Conservation (phyloP, 257 asterid species). For the Plantago ovata region DNA sequence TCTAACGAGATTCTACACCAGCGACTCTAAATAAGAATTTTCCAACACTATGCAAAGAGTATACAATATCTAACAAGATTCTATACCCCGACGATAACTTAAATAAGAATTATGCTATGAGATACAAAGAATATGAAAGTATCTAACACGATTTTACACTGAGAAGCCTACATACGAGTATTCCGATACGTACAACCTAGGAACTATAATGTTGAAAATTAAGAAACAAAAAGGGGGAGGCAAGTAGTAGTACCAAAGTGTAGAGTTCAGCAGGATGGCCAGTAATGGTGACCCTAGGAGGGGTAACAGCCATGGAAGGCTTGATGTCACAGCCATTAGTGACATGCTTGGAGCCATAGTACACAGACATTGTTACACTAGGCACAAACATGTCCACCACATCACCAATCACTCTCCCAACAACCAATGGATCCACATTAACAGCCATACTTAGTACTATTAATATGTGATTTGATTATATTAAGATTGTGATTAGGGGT, state of each 20-base stretch:
- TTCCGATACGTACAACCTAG: too few relatives aligned
- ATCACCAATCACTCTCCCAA: slow-evolving; percentile 63
- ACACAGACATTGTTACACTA: slow-evolving; percentile 44
- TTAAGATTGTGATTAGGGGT: not conserved
- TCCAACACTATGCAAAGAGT: too few relatives aligned
- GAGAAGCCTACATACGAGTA: too few relatives aligned
- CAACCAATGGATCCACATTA: slow-evolving; percentile 48
- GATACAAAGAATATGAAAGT: too few relatives aligned
- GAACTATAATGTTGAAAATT: too few relatives aligned
- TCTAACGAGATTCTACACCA: too few relatives aligned
- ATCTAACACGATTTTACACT: too few relatives aligned
- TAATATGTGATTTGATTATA: not conserved
- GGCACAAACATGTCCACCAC: slow-evolving; percentile 68
- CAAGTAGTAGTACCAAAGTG: slow-evolving; percentile 38
- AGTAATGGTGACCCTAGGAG: slow-evolving; percentile 44
- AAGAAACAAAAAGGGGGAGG: too few relatives aligned
- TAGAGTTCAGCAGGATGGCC: slow-evolving; percentile 41
- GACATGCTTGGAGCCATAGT: slow-evolving; percentile 44
- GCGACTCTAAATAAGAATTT: too few relatives aligned
- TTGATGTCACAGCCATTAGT: slow-evolving; percentile 59
- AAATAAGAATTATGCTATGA: too few relatives aligned
- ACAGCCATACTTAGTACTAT: slow-evolving; percentile 18
- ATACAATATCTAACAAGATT: too few relatives aligned
- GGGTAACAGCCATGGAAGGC: slow-evolving; percentile 43
- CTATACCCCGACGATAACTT: too few relatives aligned